These are phyloP conservation scores for Polyporus arcularius DNA, from an alignment of 768 basidiomycete species.

Conservation along the genomic window DNA sequence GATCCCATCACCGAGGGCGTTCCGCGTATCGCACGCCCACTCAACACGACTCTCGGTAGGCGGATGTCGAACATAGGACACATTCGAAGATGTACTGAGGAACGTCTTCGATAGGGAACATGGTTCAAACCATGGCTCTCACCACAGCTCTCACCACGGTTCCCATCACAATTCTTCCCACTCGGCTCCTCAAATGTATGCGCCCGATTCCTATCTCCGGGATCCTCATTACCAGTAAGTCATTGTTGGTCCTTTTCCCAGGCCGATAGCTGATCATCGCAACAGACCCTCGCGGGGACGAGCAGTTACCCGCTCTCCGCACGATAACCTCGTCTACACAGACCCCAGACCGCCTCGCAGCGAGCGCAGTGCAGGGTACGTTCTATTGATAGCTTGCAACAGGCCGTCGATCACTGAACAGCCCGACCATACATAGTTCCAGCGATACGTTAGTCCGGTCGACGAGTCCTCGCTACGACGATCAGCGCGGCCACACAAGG, in stretches of 20 bases:
- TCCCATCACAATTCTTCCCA: not conserved
- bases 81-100: no score
- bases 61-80: no score
- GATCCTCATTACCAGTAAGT: conserved; percentile 19
- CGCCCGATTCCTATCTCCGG: conserved; percentile 13
- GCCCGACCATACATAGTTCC: conserved; percentile 10
- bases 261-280: not conserved
- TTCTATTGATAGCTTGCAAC: not conserved
- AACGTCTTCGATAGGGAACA: not conserved
- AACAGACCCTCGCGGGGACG: conserved; percentile 12
- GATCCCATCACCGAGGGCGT: conserved; percentile 14
- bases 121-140: not conserved
- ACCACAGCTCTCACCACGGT: not conserved
- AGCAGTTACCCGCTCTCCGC: conserved; percentile 15
- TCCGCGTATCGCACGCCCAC: conserved; percentile 5
- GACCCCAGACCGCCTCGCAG: conserved; percentile 10
- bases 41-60: conserved; percentile 1
- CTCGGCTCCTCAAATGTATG: not conserved
- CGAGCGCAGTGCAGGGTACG: conserved; percentile 11
- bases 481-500: conserved; percentile 8
- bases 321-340: conserved; percentile 2
- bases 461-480: conserved; percentile 7
- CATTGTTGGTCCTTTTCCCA: not conserved
- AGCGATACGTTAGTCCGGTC: conserved; percentile 16
- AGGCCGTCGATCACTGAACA: not conserved